Base-by-base conservation (phyloP, 1,284 basidiomycete genomes). In the Cryptococcus sp. region DNA sequence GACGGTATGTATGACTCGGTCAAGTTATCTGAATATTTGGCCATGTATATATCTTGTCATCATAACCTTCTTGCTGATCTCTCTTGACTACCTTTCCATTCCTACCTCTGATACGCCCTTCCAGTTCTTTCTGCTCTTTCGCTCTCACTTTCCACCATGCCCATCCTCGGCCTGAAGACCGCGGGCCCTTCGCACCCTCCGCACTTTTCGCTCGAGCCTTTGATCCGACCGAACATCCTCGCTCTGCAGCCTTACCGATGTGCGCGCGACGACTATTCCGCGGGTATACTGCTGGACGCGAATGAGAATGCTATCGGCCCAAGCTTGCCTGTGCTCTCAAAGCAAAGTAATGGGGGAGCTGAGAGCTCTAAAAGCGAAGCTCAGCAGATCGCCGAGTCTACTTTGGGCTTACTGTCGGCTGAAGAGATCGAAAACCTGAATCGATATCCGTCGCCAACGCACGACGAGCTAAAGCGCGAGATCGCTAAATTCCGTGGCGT, bases 241-340 rank as follows among this genome's bases (percentile, higher is more conserved):
- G 80, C 90, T 1, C 82, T 99, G 19, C 86, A 89, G 59, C 96
- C 96, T 0, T 99, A 99, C 79, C 87, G 94, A 34, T 97, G 93
- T 70, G 96, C 96, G 1, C 83, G 95, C 53, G 96, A 99, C 73
- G 95, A 99, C 81, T 99, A 97, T 80, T 87, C 88, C 48, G 82
- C 85, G 1, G 94, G 94, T 25, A 88, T 98, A 66, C 85, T 99
- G n/a, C 85, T 99, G 37, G 96, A 99, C 70, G 96, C 96, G 34
- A 99, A 98, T 78, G 95, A 99, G 81, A 98, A 99, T 75, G 85
- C 93, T 0, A 82, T 95, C 46, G 95, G 95, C 0, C 90, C 92
- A 72, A 87, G 90, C 1, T 86, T 97, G n/a, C 80, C 84, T 3
- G 20, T 34, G 3, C n/a, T 51, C 19, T 38, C 50, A 20, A 48